Evolutionary conservation across 2,329 filamentous ascomycete genomes (phyloP), one percentile per base, ranked within the genome.

Genomic region (Nothophaeocryptopus gaeumannii): DNA sequence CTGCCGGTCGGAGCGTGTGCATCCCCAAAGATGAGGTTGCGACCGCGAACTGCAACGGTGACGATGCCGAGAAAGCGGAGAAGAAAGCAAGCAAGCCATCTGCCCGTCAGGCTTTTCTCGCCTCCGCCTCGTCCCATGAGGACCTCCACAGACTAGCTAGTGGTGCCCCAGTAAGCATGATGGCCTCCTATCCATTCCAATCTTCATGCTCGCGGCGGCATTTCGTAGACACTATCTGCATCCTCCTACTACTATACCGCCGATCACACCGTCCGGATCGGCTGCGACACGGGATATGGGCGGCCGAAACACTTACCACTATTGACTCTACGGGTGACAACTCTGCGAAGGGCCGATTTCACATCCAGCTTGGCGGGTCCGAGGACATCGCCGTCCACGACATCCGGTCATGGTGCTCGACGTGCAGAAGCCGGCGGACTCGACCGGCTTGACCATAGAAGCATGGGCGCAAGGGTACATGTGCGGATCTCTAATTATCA

Each of bases 401-500:
- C 11, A 8, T 11, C 43, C 33, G 37, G 32, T n/a, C 20, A 62
- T 62, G 59, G 47, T 55, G 0, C 51, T 65, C 38, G 51, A 62
- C 32, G 59, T 66, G 29, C 36, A 55, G 38, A 66, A 66, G 39
- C 63, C 63, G 3, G 37, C 39, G 8, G 59, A 60, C 41, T 36
- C 48, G 5, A 43, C 45, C 14, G 64, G 59, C 12, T 39, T 60
- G 16, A 62, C 54, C 35, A 55, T 67, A 39, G 64, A 67, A 47
- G 60, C 65, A 48, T 67, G 65, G 65, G 63, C 59, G 9, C 53
- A 61, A 48, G 65, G 62, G 11, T 68, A 60, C 50, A 64, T 70
- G 62, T 56, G 63, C 36, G 67, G 67, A 9, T 67, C 67, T 10
- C 63, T 77, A 30, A 66, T 77, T 51, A 72, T 77, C 41, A 75